Evolutionary conservation across 495 filamentous ascomycete species (phyloP), one percentile per base, ranked within the genome.

Genomic region (Cladorrhinum samala): DNA sequence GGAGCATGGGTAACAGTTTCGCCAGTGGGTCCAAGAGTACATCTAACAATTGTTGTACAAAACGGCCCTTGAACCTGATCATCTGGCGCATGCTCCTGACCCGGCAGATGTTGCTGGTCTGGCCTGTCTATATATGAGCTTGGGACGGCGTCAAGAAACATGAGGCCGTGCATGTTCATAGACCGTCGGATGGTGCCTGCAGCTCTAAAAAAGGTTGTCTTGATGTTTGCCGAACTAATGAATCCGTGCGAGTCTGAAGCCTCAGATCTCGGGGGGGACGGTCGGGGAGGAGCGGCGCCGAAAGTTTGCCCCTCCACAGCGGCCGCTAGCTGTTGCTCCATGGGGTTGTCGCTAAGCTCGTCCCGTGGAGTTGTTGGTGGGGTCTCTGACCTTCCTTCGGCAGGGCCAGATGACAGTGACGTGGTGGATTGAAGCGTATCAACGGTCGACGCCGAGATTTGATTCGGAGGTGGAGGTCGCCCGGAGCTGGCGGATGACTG

Each of bases 91-190:
- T n/a, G n/a, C 9, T 37, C 11, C n/a, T 21, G 2, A 11, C 56
- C 50, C n/a, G 1, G 0, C 45, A 42, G 46, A 14, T 36, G 8
- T 42, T 48, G 50, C 27, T 45, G 57, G 25, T 57, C 52, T 5
- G 56, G 24, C 21, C 23, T 40, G 23, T 63, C 46, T 0, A 46
- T 25, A 17, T 59, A 68, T 2, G 69, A 53, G 27, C 68, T 72
- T 0, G 76, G 62, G 16, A 58, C 62, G 5, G 62, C 75, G 63
- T 80, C 76, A 17, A 76, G 63, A 39, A 77, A 80, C 20, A 75
- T 60, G 3, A 76, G 69, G 8, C 77, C 77, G 39, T 80, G 75
- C 9, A 75, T 66, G n/a, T 68, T 65, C 50, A 77, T 75, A 13
- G 72, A 66, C 44, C 75, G 69, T 24, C 72, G 68, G 21, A 78